Evolutionary conservation across 345 rosid species (phyloP).

Genomic region (Diplotaxis tenuifolia): DNA sequence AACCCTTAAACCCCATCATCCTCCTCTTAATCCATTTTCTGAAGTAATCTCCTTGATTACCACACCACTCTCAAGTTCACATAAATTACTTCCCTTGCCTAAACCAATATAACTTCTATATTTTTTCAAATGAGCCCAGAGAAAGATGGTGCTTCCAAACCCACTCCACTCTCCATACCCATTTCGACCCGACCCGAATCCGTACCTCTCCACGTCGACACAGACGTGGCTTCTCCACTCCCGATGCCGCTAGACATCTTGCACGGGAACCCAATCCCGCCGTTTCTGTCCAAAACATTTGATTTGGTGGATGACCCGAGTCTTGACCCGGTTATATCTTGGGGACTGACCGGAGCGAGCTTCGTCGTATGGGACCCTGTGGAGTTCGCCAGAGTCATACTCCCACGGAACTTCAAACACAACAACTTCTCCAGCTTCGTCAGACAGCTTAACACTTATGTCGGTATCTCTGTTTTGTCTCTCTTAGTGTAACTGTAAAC

Average conservation of each 20-base stretch:
- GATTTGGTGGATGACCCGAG: conserved; percentile 78
- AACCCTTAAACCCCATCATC: conserved; percentile 4
- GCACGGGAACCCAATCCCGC: conserved; percentile 67
- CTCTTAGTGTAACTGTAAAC: neutral
- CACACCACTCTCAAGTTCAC: neutral
- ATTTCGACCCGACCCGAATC: conserved; percentile 20
- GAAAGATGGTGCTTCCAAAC: conserved; percentile 25
- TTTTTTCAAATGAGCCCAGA: conserved; percentile 37
- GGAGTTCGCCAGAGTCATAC: conserved; percentile 70
- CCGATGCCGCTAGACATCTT: conserved; percentile 64
- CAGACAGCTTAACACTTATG: conserved; percentile 95
- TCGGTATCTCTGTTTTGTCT: conserved; percentile 53
- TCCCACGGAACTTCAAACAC: conserved; percentile 93
- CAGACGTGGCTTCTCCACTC: conserved; percentile 32
- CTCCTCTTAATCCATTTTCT: neutral
- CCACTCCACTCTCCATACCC: conserved; percentile 34
- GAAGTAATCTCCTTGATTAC: neutral
- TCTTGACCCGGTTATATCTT: conserved; percentile 79
- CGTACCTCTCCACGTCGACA: conserved; percentile 29
- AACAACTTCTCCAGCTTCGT: conserved; percentile 96
- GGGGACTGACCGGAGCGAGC: conserved; percentile 72
- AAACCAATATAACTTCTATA: neutral
- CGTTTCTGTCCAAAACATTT: conserved; percentile 78
- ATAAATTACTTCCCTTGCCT: neutral
- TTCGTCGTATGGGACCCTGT: conserved; percentile 92